A percentile compares a stretch with the other conserved stretches of the same genome.
These are phyloP conservation scores for Planoprotostelium fungivorum DNA, from an alignment of 78 protist genomes.

Conservation along the genomic window DNA sequence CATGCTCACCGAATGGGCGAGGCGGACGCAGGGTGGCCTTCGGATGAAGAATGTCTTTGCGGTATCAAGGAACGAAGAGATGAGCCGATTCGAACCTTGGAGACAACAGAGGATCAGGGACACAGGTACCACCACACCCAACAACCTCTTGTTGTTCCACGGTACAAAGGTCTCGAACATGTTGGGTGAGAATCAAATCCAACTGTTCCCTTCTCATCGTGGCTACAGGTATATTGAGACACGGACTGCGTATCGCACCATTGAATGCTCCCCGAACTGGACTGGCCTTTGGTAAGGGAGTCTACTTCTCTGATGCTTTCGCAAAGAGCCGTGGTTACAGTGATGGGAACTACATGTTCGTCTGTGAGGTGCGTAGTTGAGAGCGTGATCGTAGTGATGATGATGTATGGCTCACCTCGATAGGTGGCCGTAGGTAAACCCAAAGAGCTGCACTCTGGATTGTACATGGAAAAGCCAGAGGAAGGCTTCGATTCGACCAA, in stretches of 20 bases:
- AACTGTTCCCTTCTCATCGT: not conserved
- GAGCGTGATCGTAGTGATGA: not conserved
- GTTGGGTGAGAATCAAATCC: not conserved
- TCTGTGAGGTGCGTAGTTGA: not conserved
- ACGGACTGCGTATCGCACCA: constrained; percentile 89
- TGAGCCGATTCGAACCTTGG: not conserved
- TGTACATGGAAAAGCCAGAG: not conserved
- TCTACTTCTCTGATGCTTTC: constrained; percentile 83
- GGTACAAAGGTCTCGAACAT: constrained; percentile 77
- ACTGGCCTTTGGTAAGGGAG: constrained; percentile 92
- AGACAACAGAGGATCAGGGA: not conserved
- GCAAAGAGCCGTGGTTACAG: constrained; percentile 37
- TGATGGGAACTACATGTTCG: not conserved
- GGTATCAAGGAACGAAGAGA: not conserved
- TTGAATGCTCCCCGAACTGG: constrained; percentile 90
- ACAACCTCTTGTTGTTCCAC: constrained; percentile 89
- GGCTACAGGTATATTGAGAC: constrained; percentile 68
- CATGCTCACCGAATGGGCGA: not conserved
- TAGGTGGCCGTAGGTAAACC: constrained; percentile 4
- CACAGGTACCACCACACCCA: not conserved
- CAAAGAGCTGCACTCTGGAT: not conserved
- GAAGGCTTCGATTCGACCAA: not conserved
- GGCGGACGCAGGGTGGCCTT: not conserved
- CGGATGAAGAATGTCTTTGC: not conserved
- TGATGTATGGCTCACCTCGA: not conserved